phyloP scores from a whole-genome alignment of 108 stramenopile genomes.

The Skeletonema grethae region DNA sequence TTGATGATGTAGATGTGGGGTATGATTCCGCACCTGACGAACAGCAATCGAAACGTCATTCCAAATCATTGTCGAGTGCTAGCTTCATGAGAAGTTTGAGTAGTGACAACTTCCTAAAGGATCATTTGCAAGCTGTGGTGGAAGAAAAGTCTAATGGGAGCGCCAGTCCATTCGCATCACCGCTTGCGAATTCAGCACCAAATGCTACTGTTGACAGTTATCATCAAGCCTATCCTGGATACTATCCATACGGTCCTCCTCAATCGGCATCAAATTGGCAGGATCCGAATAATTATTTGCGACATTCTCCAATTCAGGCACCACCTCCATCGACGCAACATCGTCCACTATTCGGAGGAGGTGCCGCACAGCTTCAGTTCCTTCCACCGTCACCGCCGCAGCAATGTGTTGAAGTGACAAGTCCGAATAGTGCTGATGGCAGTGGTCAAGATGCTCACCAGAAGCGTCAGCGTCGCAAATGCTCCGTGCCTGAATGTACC shows the following conservation, averaged over 20 bases:
- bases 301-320: background rate
- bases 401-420: background rate
- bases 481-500: constrained; percentile 63
- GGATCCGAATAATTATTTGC: background rate
- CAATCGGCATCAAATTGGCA: background rate
- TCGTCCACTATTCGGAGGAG: background rate
- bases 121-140: background rate
- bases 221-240: constrained; percentile 1
- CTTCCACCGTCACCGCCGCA: background rate
- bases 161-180: background rate
- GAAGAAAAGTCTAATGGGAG: background rate
- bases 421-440: background rate
- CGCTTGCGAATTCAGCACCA: background rate
- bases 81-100: constrained; percentile 56
- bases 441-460: background rate
- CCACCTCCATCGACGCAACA: background rate
- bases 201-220: background rate
- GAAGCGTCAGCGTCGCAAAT: constrained; percentile 69
- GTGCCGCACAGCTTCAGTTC: background rate
- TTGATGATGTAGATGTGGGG: constrained; percentile 9
- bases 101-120: constrained; percentile 38
- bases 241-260: background rate
- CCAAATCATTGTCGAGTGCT: constrained; percentile 55
- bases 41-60: constrained; percentile 58
- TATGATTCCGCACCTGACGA: constrained; percentile 18